These are phyloP conservation scores for Farysia itapuensis DNA, from an alignment of 1,284 basidiomycete genomes.

Conservation along the genomic window DNA sequence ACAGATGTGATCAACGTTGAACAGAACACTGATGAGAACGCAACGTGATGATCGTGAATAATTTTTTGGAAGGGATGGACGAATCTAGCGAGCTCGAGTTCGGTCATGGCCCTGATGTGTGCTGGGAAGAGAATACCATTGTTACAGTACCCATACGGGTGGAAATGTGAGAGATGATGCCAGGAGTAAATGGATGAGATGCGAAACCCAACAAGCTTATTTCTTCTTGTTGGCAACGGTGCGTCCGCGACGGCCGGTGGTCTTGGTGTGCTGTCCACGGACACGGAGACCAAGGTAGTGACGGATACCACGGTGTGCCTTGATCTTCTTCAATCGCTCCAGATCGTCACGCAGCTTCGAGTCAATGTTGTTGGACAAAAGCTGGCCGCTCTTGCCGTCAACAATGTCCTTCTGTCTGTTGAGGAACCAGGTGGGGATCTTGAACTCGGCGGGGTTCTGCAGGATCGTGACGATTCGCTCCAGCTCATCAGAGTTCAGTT, in stretches of 20 bases:
- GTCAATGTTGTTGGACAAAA: slow-evolving; percentile 95
- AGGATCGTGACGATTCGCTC: slow-evolving; percentile 99
- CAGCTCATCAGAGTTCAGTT: slow-evolving; percentile 94
- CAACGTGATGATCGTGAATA: no score
- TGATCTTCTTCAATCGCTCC: slow-evolving; percentile 99
- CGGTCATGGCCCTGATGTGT: no score
- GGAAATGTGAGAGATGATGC: no score
- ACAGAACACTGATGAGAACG: no score
- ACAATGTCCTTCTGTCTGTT: slow-evolving; percentile 98
- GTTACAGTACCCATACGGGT: no score
- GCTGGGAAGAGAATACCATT: no score
- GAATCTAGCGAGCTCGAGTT: no score
- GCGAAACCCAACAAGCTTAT: slow-evolving; percentile 33
- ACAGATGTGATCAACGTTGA: no score
- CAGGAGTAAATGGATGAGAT: no score
- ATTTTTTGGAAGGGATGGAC: no score
- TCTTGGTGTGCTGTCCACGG: slow-evolving; percentile 98
- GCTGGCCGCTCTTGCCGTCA: slow-evolving; percentile 95
- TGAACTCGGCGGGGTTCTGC: slow-evolving; percentile 99
- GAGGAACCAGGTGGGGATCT: slow-evolving; percentile 98
- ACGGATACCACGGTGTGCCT: slow-evolving; percentile 94
- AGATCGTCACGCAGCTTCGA: slow-evolving; percentile 98
- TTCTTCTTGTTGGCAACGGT: slow-evolving; percentile 60
- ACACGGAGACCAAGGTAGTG: slow-evolving; percentile 92
- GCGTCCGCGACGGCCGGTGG: slow-evolving; percentile 72